Percentiles rank a stretch among this genome's conserved stretches.
Evolutionary conservation across 768 basidiomycete genomes (phyloP).

Genomic region (Tulasnella sp.): DNA sequence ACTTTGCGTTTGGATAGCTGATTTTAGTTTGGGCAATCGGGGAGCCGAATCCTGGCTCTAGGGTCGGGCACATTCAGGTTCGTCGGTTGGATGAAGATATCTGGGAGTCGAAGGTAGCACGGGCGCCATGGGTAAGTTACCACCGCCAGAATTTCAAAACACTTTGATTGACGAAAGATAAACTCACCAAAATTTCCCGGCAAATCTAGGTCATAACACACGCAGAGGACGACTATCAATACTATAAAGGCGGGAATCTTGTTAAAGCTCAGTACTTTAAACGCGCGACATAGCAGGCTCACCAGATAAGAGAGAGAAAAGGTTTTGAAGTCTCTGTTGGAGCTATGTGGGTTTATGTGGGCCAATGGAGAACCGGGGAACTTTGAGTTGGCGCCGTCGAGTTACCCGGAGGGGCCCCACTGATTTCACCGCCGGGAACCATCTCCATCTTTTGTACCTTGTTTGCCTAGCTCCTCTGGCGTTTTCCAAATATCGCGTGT

Average conservation of each 20-base stretch:
- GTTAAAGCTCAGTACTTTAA: conserved; percentile 5
- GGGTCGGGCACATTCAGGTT: conserved; percentile 13
- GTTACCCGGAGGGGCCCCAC: background rate
- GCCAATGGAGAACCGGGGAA: background rate
- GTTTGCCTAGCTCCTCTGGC: conserved; percentile 31
- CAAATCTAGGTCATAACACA: conserved; percentile 5
- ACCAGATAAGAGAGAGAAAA: background rate
- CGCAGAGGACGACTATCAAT: conserved; percentile 10
- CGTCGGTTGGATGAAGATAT: conserved; percentile 11
- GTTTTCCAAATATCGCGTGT: conserved; percentile 82
- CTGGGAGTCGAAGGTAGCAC: conserved; percentile 10
- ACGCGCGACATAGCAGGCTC: background rate
- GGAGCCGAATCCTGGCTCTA: background rate
- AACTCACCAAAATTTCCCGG: background rate
- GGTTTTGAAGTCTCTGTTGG: background rate
- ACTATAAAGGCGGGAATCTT: conserved; percentile 8
- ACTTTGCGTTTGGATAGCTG: background rate
- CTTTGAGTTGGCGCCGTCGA: background rate
- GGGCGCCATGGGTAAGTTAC: conserved; percentile 9
- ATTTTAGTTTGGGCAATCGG: conserved; percentile 8
- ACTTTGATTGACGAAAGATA: background rate
- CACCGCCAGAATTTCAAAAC: background rate
- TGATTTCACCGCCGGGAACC: background rate
- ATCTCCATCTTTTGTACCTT: background rate
- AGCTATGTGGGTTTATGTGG: background rate